Conservation (phyloP, 2,329 filamentous ascomycete genomes). For the Fusarium veterinarium region DNA sequence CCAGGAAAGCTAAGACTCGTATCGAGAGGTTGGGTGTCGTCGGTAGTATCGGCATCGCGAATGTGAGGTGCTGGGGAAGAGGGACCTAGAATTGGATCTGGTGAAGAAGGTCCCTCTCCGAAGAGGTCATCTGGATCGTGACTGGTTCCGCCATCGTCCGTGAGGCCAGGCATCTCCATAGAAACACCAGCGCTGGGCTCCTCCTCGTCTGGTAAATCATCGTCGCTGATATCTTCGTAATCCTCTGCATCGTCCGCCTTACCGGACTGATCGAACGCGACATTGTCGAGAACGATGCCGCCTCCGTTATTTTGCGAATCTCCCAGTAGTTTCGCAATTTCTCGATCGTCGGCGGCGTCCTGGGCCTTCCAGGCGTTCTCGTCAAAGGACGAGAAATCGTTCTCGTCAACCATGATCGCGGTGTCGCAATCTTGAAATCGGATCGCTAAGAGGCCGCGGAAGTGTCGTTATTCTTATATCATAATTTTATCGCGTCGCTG, state of each 20-base stretch:
- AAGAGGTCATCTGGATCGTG: conserved; percentile 76
- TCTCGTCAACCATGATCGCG: conserved; percentile 49
- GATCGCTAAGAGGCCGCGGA: conserved; percentile 41
- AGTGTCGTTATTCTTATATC: conserved; percentile 38
- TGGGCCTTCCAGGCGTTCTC: conserved; percentile 55
- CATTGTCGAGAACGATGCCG: conserved; percentile 57
- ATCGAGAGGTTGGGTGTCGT: conserved; percentile 50
- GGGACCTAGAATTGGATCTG: conserved; percentile 56
- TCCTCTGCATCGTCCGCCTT: conserved; percentile 95
- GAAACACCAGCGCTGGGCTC: conserved; percentile 58
- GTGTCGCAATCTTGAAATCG: conserved; percentile 39
- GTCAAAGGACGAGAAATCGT: conserved; percentile 51
- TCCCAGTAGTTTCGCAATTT: conserved; percentile 59
- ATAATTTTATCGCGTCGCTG: conserved; percentile 37
- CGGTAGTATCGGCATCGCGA: conserved; percentile 53
- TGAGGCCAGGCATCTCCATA: conserved; percentile 64
- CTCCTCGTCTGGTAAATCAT: conserved; percentile 88
- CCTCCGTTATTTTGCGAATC: conserved; percentile 55
- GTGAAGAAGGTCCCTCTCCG: conserved; percentile 69
- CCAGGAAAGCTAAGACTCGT: conserved; percentile 52
- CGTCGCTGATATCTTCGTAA: conserved; percentile 90
- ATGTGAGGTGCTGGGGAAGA: conserved; percentile 59
- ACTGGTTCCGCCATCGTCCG: conserved; percentile 70
- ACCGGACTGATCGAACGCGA: conserved; percentile 71
- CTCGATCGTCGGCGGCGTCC: conserved; percentile 61